Evolutionary conservation across 768 basidiomycete species (phyloP).

Genomic region (Termitomyces sp.): DNA sequence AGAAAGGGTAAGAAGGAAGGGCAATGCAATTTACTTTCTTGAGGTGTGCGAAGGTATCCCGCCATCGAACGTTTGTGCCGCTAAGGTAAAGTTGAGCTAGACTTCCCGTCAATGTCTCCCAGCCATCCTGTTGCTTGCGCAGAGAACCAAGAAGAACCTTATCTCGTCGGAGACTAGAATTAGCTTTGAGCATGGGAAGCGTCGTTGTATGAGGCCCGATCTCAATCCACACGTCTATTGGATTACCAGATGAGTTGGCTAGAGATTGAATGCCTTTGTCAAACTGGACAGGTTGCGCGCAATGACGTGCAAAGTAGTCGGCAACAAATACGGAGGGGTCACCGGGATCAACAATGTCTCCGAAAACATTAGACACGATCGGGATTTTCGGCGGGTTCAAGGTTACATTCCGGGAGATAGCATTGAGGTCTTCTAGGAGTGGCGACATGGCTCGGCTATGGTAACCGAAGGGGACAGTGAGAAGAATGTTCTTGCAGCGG

Average conservation of each 20-base stretch:
- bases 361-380: constrained; percentile 59
- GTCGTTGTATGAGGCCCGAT: constrained; percentile 60
- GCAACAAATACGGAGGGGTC: constrained; percentile 43
- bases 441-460: constrained; percentile 67
- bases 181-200: constrained; percentile 53
- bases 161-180: constrained; percentile 25
- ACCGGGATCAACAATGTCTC: constrained; percentile 48
- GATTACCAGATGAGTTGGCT: constrained; percentile 19
- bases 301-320: constrained; percentile 58
- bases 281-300: constrained; percentile 55
- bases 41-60: constrained; percentile 46
- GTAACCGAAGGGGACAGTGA: constrained; percentile 59
- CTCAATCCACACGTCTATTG: constrained; percentile 55
- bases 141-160: constrained; percentile 46
- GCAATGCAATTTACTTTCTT: constrained; percentile 37
- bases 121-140: constrained; percentile 38
- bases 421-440: constrained; percentile 44
- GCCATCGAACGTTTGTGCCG: constrained; percentile 45
- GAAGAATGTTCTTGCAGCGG: constrained; percentile 35
- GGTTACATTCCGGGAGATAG: constrained; percentile 30
- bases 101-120: constrained; percentile 40
- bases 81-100: constrained; percentile 48
- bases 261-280: constrained; percentile 44
- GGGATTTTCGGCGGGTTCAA: constrained; percentile 50
- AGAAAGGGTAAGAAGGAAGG: constrained; percentile 65